Evolutionary conservation across 2,329 filamentous ascomycete genomes (phyloP), one percentile per base, ranked within the genome.

Genomic region (Alternaria arborescens): DNA sequence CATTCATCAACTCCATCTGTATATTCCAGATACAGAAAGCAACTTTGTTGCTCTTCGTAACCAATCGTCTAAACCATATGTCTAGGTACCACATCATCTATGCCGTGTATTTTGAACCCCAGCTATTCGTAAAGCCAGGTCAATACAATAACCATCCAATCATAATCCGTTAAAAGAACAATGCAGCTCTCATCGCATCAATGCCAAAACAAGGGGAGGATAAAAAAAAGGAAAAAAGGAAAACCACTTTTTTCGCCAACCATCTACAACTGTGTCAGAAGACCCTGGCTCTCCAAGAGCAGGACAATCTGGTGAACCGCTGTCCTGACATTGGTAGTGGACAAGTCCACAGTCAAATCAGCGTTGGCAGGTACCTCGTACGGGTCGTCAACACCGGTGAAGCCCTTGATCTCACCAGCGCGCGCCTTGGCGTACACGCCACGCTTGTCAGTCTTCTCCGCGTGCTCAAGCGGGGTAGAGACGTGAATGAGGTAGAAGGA

Each of bases 221-320:
- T 5, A 22, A 22, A 22, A 22, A 22, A 24, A 24, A 6, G 5
- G 24, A 24, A 24, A 24, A 24, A 24, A 11, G 2, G n/a, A 26
- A 28, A 30, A 58, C 40, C 24, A 22, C 52, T 7, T 50, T 24
- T 20, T 1, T 22, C 18, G n/a, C 18, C 32, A 36, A 6, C 6
- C 16, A 11, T 40, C 62, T 75, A 77, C 65, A 77, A 65, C 65
- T 78, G 75, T 70, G 97, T 94, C 74, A 99, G 84, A 75, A 97
- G 87, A 51, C 95, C 95, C 74, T 91, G 86, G 78, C 90, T 91
- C 87, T 99, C 95, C 61, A 99, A 85, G 82, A 97, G 82, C 75
- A 99, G 85, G 66, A 99, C 87, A 74, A 99, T 98, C 86, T 98
- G 92, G 84, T 99, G 95, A 54, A 99, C 95, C 64, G 94, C 94